Conservation (phyloP, 116 monocot genomes). For the Dioscorea cayenensis region DNA sequence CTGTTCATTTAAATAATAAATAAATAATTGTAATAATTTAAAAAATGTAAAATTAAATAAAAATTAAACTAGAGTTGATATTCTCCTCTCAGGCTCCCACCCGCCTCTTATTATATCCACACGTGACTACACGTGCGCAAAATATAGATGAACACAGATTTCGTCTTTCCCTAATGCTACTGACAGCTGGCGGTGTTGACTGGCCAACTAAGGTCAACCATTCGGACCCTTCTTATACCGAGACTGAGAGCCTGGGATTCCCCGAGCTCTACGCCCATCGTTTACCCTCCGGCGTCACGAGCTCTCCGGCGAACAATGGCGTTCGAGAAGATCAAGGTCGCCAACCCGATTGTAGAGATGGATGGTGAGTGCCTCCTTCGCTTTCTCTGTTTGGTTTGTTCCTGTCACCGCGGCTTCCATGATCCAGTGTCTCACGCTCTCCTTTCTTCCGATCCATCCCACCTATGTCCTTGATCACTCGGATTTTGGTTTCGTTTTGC, state of each 20-base stretch:
- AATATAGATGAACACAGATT: background rate
- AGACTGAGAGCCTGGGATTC: background rate
- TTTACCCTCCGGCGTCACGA: background rate
- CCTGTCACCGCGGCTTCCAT: background rate
- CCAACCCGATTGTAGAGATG: constrained; percentile 81
- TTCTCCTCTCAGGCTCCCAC: too few species aligned
- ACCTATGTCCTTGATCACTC: background rate
- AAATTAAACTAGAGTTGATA: too few species aligned
- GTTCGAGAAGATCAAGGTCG: constrained; percentile 72
- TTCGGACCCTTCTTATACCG: background rate
- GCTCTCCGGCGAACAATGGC: constrained; percentile 20
- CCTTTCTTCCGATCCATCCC: background rate
- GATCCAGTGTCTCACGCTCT: background rate
- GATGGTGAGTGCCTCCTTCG: constrained; percentile 42
- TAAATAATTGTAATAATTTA: too few species aligned
- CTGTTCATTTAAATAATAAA: too few species aligned
- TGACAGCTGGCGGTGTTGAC: background rate
- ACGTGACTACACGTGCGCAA: background rate
- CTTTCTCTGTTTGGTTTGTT: constrained; percentile 1
- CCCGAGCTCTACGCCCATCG: background rate
- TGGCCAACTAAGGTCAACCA: background rate
- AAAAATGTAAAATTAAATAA: too few species aligned
- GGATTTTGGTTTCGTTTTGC: background rate
- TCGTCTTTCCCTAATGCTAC: background rate
- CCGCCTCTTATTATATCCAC: too few species aligned